Base-by-base conservation (phyloP, 495 filamentous ascomycete genomes). In the Cairneyella variabilis region DNA sequence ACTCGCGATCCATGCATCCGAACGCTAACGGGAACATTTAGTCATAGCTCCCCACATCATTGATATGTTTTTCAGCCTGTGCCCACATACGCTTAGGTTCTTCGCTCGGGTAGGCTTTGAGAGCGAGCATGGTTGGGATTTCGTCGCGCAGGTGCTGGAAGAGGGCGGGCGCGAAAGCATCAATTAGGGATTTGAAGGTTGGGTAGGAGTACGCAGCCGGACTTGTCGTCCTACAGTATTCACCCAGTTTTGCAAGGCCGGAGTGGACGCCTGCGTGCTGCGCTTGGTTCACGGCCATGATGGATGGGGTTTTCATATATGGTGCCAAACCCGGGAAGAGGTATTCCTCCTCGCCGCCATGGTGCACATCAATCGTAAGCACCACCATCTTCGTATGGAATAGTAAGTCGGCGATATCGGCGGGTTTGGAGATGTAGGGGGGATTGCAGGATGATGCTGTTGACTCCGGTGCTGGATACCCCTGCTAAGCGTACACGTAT, bases 61-160 rank as follows among this genome's bases (percentile, higher is more conserved):
- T 27, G 23, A 26, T 47, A 11, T 30, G 21, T 26, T 47, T 47
- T 26, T 47, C 43, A 1, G 23, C 18, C 11, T 47, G 18, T 47
- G 14, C 10, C 43, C 43, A 47, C 23, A 30, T n/a, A 28, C 23
- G 20, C 21, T 56, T 49, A 42, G 73, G 38, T 58, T 63, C 66
- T 9, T 66, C 64, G 0, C 23, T 34, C 0, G 57, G 60, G 32
- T 62, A 65, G 34, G 47, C 28, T 28, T 61, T 57, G 46, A 72
- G 57, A 16, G 48, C 44, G 10, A 66, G 11, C 7, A 75, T 42
- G 0, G 69, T 67, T 5, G 63, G 62, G 23, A 75, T 72, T 59
- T 77, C 75, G 20, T 76, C 73, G 10, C 51, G 41, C 9, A 79
- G 59, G 58, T 79, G 75, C 38, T 58, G 40, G 32, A 45, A 54